Conservation (phyloP, 495 filamentous ascomycete genomes). For the Penicillium egyptiacum region DNA sequence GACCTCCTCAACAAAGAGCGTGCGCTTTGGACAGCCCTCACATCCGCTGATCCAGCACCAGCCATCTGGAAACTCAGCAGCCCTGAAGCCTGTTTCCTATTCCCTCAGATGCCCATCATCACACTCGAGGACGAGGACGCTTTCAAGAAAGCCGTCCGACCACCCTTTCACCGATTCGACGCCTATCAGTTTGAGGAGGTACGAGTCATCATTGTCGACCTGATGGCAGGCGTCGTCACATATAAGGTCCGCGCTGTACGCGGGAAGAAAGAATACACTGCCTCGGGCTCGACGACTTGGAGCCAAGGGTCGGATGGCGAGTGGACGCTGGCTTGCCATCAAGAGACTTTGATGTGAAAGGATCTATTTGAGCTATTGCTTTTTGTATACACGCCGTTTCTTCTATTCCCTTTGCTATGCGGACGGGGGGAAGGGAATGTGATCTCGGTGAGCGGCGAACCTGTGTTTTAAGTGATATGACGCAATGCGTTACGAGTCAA, state of each 20-base stretch:
- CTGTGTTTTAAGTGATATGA: conserved; percentile 19
- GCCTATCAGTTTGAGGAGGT: conserved; percentile 42
- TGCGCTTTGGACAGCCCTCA: conserved; percentile 46
- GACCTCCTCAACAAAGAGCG: conserved; percentile 44
- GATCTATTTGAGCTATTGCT: neutral
- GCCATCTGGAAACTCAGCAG: conserved; percentile 42
- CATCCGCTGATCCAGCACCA: conserved; percentile 43
- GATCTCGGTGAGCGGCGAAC: conserved; percentile 6
- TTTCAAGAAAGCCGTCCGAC: conserved; percentile 31
- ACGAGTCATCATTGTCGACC: conserved; percentile 43
- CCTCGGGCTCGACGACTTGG: conserved; percentile 44
- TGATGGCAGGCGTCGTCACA: conserved; percentile 46
- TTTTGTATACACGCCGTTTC: neutral
- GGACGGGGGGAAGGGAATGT: neutral
- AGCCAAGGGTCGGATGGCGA: conserved; percentile 48
- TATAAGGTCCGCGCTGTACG: conserved; percentile 36
- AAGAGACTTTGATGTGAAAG: conserved; percentile 38
- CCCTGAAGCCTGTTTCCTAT: conserved; percentile 38
- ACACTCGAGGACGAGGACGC: conserved; percentile 33
- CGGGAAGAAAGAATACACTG: conserved; percentile 31
- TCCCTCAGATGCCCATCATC: conserved; percentile 40
- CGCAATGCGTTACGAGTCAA: conserved; percentile 21
- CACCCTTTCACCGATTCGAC: conserved; percentile 48
- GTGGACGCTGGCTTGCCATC: conserved; percentile 42
- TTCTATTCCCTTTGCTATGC: conserved; percentile 1